Base-by-base conservation (phyloP, 148 eudicot genomes). In the Talinum fruticosum region DNA sequence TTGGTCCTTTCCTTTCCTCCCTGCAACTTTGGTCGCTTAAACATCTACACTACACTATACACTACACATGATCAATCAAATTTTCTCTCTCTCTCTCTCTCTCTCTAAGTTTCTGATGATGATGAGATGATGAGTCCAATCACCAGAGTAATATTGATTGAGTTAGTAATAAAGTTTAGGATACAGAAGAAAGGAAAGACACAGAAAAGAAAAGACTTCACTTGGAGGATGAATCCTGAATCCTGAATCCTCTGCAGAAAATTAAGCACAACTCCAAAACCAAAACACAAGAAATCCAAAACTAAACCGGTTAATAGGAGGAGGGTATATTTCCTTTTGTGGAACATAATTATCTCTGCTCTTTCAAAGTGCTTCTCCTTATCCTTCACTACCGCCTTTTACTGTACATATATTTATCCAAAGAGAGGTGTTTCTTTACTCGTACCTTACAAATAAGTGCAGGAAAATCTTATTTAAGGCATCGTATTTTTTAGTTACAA, bases 321-420 rank as follows among this genome's bases (percentile, higher is more conserved):
- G 72, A 74, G 12, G 45, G 79, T 82, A 82, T 74, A 78, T 79
- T 79, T 79, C 82, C 76, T 75, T 79, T 76, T 79, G 45, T 75
- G 82, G 79, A 83, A 79, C 79, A 79, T 83, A 69, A 74, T 51
- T 62, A 5, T 54, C 69, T 53, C 74, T 78, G 72, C 81, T 47
- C 36, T 35, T 51, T 41, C 41, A 28, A 53, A n/a, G n/a, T 59
- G 32, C 47, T 24, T 19, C 18, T 6, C 34, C 35, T 69, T 68
- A 34, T 30, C 57, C 4, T 73, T 79, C 66, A 30, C 73, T 49
- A 49, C 14, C 4, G 3, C 54, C 4, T 12, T 12, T 12, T 0
- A 0, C 19, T 49, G 19, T 49, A 10, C 16, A 49, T 12, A 49
- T 41, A 4, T 41, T n/a, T n/a, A n/a, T n/a, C n/a, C n/a, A n/a